A percentile compares a stretch with the other conserved stretches of the same genome.
phyloP scores from a whole-genome alignment of 306 rosid genomes.

The Biancaea sappan region DNA sequence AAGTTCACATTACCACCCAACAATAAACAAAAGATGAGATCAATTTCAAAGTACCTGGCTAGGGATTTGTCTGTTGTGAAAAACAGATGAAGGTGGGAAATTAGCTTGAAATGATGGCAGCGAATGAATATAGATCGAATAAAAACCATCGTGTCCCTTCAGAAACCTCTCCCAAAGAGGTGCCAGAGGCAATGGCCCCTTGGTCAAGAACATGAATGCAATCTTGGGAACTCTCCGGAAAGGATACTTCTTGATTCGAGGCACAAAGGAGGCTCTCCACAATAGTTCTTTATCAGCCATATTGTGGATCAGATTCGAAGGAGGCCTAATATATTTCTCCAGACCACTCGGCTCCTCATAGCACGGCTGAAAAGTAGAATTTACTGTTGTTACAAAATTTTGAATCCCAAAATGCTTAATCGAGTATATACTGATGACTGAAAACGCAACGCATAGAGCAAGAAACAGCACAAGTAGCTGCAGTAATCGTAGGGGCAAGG shows the following conservation, averaged over 20 bases:
- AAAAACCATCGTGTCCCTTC: conserved; percentile 63
- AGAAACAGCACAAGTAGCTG: conserved; percentile 65
- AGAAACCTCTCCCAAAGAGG: conserved; percentile 97
- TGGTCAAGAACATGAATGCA: conserved; percentile 95
- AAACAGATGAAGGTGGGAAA: conserved; percentile 62
- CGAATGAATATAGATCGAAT: conserved; percentile 81
- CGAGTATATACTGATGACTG: conserved; percentile 66
- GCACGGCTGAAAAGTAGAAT: conserved; percentile 70
- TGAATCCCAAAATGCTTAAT: conserved; percentile 76
- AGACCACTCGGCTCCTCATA: conserved; percentile 54
- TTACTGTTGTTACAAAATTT: conserved; percentile 48
- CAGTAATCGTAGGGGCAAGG: conserved; percentile 65
- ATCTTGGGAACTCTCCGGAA: conserved; percentile 78
- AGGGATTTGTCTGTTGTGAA: conserved; percentile 79
- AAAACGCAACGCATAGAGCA: conserved; percentile 63
- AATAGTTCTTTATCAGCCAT: conserved; percentile 76
- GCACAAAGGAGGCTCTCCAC: conserved; percentile 83
- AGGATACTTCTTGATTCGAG: conserved; percentile 68
- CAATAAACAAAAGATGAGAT: conserved; percentile 23
- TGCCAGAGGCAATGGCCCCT: conserved; percentile 89
- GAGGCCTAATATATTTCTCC: conserved; percentile 70
- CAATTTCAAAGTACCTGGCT: conserved; percentile 69
- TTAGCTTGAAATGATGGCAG: conserved; percentile 69
- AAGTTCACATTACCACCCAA: conserved; percentile 21
- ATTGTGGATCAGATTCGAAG: conserved; percentile 59